Conservation (phyloP, 345 rosid species). For the Passiflora organensis region DNA sequence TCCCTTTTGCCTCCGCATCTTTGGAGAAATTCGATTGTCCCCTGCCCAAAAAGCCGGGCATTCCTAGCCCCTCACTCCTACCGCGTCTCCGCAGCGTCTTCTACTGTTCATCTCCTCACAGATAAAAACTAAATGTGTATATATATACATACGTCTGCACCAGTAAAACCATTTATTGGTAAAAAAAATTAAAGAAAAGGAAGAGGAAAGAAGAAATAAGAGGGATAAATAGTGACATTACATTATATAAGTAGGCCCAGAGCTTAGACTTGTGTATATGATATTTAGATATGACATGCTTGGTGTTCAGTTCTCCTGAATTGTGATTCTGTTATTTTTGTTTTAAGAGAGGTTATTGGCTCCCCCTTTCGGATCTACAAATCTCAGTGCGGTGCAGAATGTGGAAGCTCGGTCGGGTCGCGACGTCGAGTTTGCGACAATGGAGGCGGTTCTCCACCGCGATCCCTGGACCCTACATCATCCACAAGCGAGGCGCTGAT, state of each 20-base stretch:
- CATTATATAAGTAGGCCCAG: too few species aligned
- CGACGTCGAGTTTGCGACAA: slow-evolving; percentile 41
- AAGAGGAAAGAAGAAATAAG: too few species aligned
- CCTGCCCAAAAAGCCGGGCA: slow-evolving; percentile 39
- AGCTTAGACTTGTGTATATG: too few species aligned
- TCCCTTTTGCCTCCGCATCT: too few species aligned
- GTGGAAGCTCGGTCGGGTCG: slow-evolving; percentile 57
- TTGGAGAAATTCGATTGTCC: slow-evolving; percentile 11
- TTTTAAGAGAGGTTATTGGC: not conserved
- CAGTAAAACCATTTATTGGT: too few species aligned
- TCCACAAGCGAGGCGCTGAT: slow-evolving; percentile 96
- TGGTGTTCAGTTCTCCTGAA: too few species aligned
- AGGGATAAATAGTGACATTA: too few species aligned
- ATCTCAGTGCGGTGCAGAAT: slow-evolving; percentile 24
- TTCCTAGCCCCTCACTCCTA: not conserved
- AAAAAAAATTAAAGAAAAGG: not conserved
- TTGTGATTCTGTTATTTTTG: slow-evolving; percentile 4
- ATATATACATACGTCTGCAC: too few species aligned
- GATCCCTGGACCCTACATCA: slow-evolving; percentile 89
- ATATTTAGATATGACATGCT: too few species aligned
- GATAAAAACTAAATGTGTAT: too few species aligned
- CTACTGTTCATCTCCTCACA: not conserved
- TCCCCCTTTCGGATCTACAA: not conserved
- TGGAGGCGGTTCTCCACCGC: slow-evolving; percentile 58
- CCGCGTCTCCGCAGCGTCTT: slow-evolving; percentile 3